Percentiles rank a stretch among this genome's conserved stretches.
These are phyloP conservation scores for Yamadazyma pseudoaaseri DNA, from an alignment of 1,139 yeast species.

Conservation along the genomic window DNA sequence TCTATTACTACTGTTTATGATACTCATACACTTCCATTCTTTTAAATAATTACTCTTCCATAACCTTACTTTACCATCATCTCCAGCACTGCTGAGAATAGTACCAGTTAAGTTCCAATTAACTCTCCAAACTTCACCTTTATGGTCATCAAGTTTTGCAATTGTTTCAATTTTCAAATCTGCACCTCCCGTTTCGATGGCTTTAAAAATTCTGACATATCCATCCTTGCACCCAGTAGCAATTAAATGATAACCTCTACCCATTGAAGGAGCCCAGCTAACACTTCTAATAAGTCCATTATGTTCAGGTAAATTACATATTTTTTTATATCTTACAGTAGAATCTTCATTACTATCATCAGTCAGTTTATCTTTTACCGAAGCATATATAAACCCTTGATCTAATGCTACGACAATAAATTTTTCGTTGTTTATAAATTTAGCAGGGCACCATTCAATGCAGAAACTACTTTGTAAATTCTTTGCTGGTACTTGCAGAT, in stretches of 20 bases:
- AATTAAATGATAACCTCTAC: conserved; percentile 78
- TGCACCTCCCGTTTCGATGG: conserved; percentile 41
- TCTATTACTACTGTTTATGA: conserved; percentile 64
- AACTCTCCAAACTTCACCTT: conserved; percentile 93
- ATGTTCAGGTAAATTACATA: conserved; percentile 66
- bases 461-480: conserved; percentile 86
- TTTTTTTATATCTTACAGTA: conserved; percentile 26
- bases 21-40: conserved; percentile 91
- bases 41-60: conserved; percentile 89
- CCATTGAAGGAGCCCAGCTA: conserved; percentile 98
- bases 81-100: conserved; percentile 89
- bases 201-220: conserved; percentile 77
- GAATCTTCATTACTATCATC: conserved; percentile 8
- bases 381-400: conserved; percentile 74
- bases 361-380: conserved; percentile 11
- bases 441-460: conserved; percentile 91
- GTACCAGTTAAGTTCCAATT: conserved; percentile 95
- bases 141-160: conserved; percentile 63
- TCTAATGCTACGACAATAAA: conserved; percentile 84
- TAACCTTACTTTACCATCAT: conserved; percentile 85
- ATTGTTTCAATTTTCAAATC: conserved; percentile 36
- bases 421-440: conserved; percentile 70
- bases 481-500: conserved; percentile 61
- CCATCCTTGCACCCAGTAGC: conserved; percentile 99
- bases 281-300: conserved; percentile 84